Evolutionary conservation across 768 basidiomycete species (phyloP).

Genomic region (Suillus variegatus): DNA sequence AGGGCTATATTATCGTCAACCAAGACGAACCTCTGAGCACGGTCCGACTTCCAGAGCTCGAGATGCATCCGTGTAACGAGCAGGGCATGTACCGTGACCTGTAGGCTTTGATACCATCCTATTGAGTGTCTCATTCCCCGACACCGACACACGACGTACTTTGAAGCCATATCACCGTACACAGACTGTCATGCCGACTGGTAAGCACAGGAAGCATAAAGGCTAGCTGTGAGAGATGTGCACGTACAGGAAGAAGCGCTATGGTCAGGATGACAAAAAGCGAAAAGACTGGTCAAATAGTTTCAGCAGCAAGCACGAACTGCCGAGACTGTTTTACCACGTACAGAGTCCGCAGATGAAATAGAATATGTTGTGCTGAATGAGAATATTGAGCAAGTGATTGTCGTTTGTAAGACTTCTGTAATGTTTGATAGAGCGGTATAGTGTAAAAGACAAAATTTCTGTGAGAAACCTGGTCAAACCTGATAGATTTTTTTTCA

Average conservation of each 20-base stretch:
- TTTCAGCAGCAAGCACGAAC: neutral
- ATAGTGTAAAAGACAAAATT: slow-evolving; percentile 5
- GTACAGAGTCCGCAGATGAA: slow-evolving; percentile 5
- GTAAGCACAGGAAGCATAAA: neutral
- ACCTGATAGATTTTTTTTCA: neutral
- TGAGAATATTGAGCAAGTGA: neutral
- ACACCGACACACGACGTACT: slow-evolving; percentile 2
- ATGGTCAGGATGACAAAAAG: slow-evolving; percentile 1
- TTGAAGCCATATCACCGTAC: slow-evolving; percentile 5
- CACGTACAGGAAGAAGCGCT: slow-evolving; percentile 1
- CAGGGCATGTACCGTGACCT: slow-evolving; percentile 5
- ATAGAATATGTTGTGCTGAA: slow-evolving; percentile 11
- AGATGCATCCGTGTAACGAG: slow-evolving; percentile 10
- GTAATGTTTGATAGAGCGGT: slow-evolving; percentile 7
- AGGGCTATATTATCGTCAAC: neutral
- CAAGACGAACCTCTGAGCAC: neutral
- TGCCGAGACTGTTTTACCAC: neutral
- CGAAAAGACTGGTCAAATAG: neutral
- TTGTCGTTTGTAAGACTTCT: neutral
- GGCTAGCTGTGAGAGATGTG: neutral
- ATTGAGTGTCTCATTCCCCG: neutral
- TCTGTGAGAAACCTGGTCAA: neutral
- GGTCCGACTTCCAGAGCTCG: slow-evolving; percentile 7
- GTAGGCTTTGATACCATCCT: neutral
- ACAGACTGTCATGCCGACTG: neutral